Percentiles rank a stretch among this genome's conserved stretches.
phyloP scores from a whole-genome alignment of 768 basidiomycete species.

The Pisolithus sp. region DNA sequence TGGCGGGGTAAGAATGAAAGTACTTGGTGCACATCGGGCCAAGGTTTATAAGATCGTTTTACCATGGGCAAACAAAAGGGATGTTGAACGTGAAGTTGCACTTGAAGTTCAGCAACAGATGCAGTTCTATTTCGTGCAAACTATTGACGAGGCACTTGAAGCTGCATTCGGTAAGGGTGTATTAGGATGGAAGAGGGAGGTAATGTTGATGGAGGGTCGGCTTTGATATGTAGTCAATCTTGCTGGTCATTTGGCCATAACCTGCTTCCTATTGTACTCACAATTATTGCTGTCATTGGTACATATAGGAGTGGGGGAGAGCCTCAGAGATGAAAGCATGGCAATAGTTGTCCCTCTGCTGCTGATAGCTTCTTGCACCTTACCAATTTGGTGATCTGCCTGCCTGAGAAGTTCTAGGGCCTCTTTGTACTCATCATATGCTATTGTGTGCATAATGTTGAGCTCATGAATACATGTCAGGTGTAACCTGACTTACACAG shows the following conservation, averaged over 20 bases:
- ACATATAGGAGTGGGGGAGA: too few species aligned
- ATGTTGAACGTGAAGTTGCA: conserved; percentile 82
- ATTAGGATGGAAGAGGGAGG: conserved; percentile 56
- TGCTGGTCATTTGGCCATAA: not conserved
- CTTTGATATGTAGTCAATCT: conserved; percentile 25
- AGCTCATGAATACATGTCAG: too few species aligned
- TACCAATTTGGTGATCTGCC: too few species aligned
- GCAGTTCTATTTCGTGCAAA: conserved; percentile 77
- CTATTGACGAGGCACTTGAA: conserved; percentile 73
- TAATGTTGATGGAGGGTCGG: conserved; percentile 48
- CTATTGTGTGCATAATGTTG: too few species aligned
- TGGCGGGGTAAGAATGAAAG: conserved; percentile 88
- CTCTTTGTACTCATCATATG: too few species aligned
- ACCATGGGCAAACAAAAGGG: conserved; percentile 79
- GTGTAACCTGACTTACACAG: too few species aligned
- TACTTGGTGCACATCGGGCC: conserved; percentile 85
- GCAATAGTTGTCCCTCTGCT: too few species aligned
- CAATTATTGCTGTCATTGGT: too few species aligned
- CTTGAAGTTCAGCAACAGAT: conserved; percentile 65
- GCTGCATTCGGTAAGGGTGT: conserved; percentile 73
- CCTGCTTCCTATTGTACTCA: too few species aligned
- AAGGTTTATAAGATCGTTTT: conserved; percentile 79
- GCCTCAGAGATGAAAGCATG: too few species aligned
- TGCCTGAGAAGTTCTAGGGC: too few species aligned
- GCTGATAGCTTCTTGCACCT: too few species aligned